Evolutionary conservation across 352 stramenopile genomes (phyloP), one percentile per base, ranked within the genome.

Genomic region (Globisporangium emineosum): DNA sequence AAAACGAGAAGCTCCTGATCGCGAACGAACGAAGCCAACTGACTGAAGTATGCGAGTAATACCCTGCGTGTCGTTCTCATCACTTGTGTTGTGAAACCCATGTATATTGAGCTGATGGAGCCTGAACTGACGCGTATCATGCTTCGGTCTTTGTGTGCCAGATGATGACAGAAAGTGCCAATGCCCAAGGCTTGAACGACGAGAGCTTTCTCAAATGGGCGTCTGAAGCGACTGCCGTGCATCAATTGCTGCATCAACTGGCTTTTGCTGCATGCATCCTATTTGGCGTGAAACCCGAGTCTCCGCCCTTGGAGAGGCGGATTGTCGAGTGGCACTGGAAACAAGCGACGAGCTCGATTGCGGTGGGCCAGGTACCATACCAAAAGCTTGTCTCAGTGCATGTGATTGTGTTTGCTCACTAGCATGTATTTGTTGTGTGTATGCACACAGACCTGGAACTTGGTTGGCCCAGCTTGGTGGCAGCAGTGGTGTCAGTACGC

Each of bases 251-350:
- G 17, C 66, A 92, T 66, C 80, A 88, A 60, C 74, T 94, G 59
- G 76, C 83, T 32, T 93, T 92, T 71, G 77, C 73, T 56, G 80
- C 80, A 5, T 94, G 81, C 32, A 79, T 91, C 42, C 60, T 91
- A 17, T 91, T 94, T 67, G 82, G 79, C 7, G 73, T 94, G 50
- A 93, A 90, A 50, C 87, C 87, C 0, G 76, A 91, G 35, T 82
- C 83, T 1, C 72, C 74, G 2, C 71, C 76, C 10, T 60, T 93
- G 17, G 87, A 96, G 65, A 81, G 86, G 17, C 72, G 72, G 15
- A 94, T 93, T 60, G 75, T 91, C 13, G 77, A 85, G 32, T 89
- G 78, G 77, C 79, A 92, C 42, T 96, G 87, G 87, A 68, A 69
- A 1, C 75, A 90, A 62, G 70, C 76, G 5, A 78, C 78, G 2